Base-by-base conservation (phyloP, 2,329 filamentous ascomycete genomes). In the Epichloe sylvatica region DNA sequence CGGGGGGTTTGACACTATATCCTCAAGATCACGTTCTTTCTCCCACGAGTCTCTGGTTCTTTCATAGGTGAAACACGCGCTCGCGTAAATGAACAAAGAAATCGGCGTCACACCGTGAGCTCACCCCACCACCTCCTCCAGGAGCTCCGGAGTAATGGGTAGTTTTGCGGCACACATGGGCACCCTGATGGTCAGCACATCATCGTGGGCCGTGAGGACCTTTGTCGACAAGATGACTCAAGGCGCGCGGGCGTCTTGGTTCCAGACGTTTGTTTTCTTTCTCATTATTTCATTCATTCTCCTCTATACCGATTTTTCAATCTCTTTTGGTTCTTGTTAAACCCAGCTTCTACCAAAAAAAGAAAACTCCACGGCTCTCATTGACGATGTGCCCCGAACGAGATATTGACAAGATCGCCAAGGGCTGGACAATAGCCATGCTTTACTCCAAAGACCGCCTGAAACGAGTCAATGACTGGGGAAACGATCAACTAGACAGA, bases 391-490 rank as follows among this genome's bases (percentile, higher is more conserved):
- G 52, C 21, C 54, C 57, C 15, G 60, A 67, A 34, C 52, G 54
- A 45, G 62, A 67, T 19, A 49, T 69, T 12, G 59, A 63, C 2
- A 62, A 63, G 41, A 65, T 67, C 17, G 55, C 60, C 49, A 67
- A 65, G 50, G 65, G 62, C 25, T 69, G 67, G 67, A 56, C 60
- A 1, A 60, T 64, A n/a, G 67, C 66, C 36, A 66, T 63, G 64
- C 40, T 49, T 3, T 67, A 60, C 46, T 68, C 67, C 17, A 61
- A 62, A 33, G 59, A 65, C 42, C 57, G 66, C 11, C 49, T 69
- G 9, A 55, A 60, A 42, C 56, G 59, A n/a, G 57, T 68, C 15
- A 56, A 63, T 42, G 56, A 59, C 23, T 58, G 64, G 46, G 55
- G 62, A n/a, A 57, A 59, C n/a, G 57, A 62, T 17, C 58, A 67